Percentiles rank a stretch among this genome's conserved stretches.
Conservation (phyloP, 768 basidiomycete species). For the Rhodosporidiobolus sp. region DNA sequence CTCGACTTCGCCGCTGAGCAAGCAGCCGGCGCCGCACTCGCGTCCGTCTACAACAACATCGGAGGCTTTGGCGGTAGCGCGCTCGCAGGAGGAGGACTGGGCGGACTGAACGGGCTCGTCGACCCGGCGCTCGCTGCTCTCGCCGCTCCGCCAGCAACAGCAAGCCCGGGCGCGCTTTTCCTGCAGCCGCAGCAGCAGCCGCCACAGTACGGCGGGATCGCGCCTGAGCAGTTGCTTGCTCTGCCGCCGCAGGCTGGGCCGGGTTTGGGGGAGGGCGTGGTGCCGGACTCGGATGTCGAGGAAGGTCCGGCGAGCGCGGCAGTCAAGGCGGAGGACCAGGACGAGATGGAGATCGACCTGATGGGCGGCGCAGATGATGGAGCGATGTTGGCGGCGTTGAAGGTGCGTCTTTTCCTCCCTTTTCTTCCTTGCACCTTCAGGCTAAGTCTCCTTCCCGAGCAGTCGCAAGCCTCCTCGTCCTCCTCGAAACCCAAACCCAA, state of each 20-base stretch:
- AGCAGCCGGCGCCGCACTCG: neutral
- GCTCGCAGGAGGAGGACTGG: neutral
- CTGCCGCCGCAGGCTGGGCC: neutral
- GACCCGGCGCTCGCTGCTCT: neutral
- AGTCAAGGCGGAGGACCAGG: neutral
- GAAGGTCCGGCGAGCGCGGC: too few species aligned
- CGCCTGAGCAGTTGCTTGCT: too few species aligned
- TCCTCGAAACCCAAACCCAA: neutral
- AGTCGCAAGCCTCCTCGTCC: neutral
- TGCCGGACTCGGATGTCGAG: constrained; percentile 15
- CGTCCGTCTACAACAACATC: neutral
- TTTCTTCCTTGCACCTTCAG: neutral
- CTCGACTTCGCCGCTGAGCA: neutral
- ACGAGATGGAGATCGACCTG: constrained; percentile 5
- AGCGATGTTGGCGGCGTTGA: neutral
- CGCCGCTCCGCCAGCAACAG: neutral
- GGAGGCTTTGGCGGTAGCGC: neutral
- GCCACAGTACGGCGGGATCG: too few species aligned
- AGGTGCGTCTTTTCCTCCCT: neutral
- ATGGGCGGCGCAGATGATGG: neutral
- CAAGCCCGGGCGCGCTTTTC: neutral
- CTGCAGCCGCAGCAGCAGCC: neutral
- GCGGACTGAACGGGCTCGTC: neutral
- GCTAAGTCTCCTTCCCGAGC: neutral
- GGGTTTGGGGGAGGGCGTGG: neutral